Conservation (phyloP, 169 alveolate genomes). For the Plasmodium coatneyi region DNA sequence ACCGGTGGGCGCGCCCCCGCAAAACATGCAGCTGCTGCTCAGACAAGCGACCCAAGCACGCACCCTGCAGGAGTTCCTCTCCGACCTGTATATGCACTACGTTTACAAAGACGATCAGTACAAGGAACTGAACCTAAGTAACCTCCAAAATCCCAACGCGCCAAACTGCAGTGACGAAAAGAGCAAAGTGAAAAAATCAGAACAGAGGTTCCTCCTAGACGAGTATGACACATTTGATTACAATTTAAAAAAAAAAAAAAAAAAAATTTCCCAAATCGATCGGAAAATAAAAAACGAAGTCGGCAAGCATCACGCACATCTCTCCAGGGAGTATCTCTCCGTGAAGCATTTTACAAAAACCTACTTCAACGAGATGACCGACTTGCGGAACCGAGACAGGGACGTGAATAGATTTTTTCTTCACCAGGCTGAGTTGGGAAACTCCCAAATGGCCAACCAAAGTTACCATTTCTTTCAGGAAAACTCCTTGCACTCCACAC, state of each 20-base stretch:
- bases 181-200: neutral
- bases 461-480: neutral
- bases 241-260: slow-evolving; percentile 30
- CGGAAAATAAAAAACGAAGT: slow-evolving; percentile 27
- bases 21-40: neutral
- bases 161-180: neutral
- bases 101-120: slow-evolving; percentile 1
- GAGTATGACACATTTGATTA: slow-evolving; percentile 46
- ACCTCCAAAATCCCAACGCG: neutral
- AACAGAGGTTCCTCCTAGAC: slow-evolving; percentile 14
- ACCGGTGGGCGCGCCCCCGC: neutral
- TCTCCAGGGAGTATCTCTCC: neutral
- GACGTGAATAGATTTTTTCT: slow-evolving; percentile 5
- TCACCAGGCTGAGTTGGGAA: neutral
- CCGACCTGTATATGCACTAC: slow-evolving; percentile 23
- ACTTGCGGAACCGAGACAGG: neutral
- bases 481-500: neutral
- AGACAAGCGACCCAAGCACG: neutral
- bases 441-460: neutral
- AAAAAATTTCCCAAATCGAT: slow-evolving; percentile 7
- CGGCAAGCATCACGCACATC: neutral
- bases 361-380: slow-evolving; percentile 8
- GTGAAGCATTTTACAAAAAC: slow-evolving; percentile 10
- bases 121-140: neutral
- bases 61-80: neutral